Percentiles rank a stretch among this genome's conserved stretches.
Conservation (phyloP, 805 yeast genomes). For the Wickerhamomyces tratensis region DNA sequence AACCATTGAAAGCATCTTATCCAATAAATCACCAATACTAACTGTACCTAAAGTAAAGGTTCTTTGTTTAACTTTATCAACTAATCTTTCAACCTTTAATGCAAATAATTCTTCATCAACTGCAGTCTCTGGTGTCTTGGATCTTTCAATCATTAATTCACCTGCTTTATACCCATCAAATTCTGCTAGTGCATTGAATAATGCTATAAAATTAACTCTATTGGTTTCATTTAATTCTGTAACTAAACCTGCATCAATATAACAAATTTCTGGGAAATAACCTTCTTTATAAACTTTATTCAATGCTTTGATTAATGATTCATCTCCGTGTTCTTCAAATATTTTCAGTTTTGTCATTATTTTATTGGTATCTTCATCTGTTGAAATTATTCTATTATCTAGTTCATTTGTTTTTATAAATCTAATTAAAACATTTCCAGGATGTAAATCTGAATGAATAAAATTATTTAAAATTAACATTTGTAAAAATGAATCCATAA, state of each 20-base stretch:
- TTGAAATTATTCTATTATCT: constrained; percentile 18
- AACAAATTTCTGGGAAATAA: constrained; percentile 78
- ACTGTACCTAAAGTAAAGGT: constrained; percentile 91
- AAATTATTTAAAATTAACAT: constrained; percentile 92
- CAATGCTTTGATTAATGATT: constrained; percentile 38
- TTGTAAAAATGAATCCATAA: constrained; percentile 83
- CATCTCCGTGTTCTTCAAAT: constrained; percentile 12
- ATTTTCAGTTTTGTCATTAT: constrained; percentile 13
- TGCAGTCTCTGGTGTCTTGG: constrained; percentile 91
- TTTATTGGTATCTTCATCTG: constrained; percentile 10
- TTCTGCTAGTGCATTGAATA: constrained; percentile 79
- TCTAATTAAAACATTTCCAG: constrained; percentile 84
- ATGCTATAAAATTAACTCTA: constrained; percentile 76
- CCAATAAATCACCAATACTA: constrained; percentile 83
- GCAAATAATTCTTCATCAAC: constrained; percentile 80
- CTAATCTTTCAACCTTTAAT: constrained; percentile 74
- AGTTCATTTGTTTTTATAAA: constrained; percentile 40
- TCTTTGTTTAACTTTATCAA: constrained; percentile 68
- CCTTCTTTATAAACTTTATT: constrained; percentile 39
- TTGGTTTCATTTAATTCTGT: constrained; percentile 78
- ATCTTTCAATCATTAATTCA: constrained; percentile 88
- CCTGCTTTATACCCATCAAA: constrained; percentile 96
- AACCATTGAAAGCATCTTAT: constrained; percentile 84
- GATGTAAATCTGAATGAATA: constrained; percentile 94
- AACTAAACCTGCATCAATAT: constrained; percentile 87